Evolutionary conservation across 2,329 filamentous ascomycete genomes (phyloP).

Genomic region (Alternaria brassicicola): DNA sequence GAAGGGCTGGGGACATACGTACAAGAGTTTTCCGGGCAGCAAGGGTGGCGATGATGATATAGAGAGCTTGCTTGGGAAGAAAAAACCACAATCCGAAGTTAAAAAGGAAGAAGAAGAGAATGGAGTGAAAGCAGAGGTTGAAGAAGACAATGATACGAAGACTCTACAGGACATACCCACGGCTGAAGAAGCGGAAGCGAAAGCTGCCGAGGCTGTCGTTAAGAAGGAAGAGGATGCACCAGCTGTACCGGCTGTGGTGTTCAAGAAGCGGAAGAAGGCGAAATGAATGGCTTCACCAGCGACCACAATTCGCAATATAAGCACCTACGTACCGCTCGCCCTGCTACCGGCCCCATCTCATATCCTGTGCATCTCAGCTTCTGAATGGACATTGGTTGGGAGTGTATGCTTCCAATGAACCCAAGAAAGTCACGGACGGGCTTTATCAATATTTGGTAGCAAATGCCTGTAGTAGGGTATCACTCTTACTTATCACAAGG

Average conservation of each 20-base stretch:
- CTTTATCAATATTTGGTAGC: neutral
- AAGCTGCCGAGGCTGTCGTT: constrained; percentile 17
- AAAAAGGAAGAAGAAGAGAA: constrained; percentile 53
- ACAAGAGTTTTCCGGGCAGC: constrained; percentile 53
- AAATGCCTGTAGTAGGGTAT: neutral
- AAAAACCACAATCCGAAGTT: constrained; percentile 32
- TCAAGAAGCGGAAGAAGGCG: constrained; percentile 81
- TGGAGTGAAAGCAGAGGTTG: constrained; percentile 26
- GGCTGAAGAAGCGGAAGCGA: constrained; percentile 33
- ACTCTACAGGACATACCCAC: constrained; percentile 36
- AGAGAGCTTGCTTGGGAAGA: constrained; percentile 62
- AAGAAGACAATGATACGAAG: constrained; percentile 23
- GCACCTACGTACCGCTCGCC: neutral
- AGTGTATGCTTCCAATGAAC: neutral
- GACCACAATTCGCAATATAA: neutral
- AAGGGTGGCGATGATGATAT: constrained; percentile 66
- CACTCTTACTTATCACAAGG: neutral
- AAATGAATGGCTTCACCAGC: constrained; percentile 28
- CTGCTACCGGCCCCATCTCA: neutral
- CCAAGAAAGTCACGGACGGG: neutral
- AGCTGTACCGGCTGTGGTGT: constrained; percentile 62
- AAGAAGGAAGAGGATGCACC: constrained; percentile 33
- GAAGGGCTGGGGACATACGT: constrained; percentile 54
- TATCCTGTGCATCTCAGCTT: neutral
- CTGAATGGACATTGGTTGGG: too few species aligned